phyloP scores from a whole-genome alignment of 768 basidiomycete species.

The Steccherinum ochraceum region DNA sequence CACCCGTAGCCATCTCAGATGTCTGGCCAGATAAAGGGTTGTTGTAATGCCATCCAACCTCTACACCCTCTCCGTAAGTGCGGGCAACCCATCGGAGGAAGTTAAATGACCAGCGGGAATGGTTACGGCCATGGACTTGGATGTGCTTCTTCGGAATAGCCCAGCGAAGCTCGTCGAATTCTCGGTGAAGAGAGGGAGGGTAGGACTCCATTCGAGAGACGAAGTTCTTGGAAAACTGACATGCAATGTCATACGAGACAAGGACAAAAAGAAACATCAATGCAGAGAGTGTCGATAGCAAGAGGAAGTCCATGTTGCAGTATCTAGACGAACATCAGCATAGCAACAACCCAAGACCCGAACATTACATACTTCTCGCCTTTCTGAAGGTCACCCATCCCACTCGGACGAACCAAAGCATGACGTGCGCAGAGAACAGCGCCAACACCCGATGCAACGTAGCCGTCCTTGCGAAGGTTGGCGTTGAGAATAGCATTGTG shows the following conservation, averaged over 20 bases:
- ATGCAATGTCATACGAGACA: constrained; percentile 19
- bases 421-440: constrained; percentile 7
- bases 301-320: constrained; percentile 25
- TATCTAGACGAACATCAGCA: constrained; percentile 13
- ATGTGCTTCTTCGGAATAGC: constrained; percentile 29
- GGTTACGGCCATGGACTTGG: constrained; percentile 21
- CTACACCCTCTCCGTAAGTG: constrained; percentile 21
- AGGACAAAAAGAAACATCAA: constrained; percentile 3
- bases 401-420: constrained; percentile 15
- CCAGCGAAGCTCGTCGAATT: constrained; percentile 3
- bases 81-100: constrained; percentile 11
- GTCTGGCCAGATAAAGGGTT: constrained; percentile 7
- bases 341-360: background rate
- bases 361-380: constrained; percentile 23
- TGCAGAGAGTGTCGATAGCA: constrained; percentile 18
- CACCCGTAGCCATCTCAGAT: constrained; percentile 12
- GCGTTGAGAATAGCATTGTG: constrained; percentile 4
- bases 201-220: background rate
- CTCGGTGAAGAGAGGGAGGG: background rate
- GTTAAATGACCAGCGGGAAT: constrained; percentile 24
- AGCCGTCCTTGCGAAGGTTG: constrained; percentile 1
- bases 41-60: constrained; percentile 13
- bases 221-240: constrained; percentile 15
- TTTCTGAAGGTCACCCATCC: constrained; percentile 25
- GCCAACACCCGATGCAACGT: constrained; percentile 6